Base-by-base conservation (phyloP, 345 rosid species). In the Bruguiera parviflora region DNA sequence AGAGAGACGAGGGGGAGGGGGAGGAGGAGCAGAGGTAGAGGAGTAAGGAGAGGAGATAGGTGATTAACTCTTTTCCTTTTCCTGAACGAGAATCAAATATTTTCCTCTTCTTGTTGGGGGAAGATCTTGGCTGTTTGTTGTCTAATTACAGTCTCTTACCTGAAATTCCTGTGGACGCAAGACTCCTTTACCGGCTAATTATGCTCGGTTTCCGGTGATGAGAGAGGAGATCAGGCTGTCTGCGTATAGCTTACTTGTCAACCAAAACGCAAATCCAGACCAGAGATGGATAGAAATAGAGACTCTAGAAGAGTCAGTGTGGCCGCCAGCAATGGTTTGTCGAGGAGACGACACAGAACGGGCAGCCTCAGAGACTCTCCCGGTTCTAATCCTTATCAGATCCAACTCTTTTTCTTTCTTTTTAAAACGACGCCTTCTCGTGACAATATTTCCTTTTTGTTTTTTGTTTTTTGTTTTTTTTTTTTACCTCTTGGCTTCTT, bases 281-380 rank as follows among this genome's bases (percentile, higher is more conserved):
- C 28, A 27, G 68, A 22, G 16, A 95, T 96, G 99, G 99, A 96
- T 79, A 87, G 98, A 77, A 87, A 78, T 80, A 84, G 99, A 81
- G 99, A 96, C 73, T 88, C 86, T 65, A 87, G 97, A 73, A 81
- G 99, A 83, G 77, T 83, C 27, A 81, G 81, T 58, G 79, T 85
- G 85, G 79, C 80, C n/a, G 68, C 91, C 39, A 81, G 88, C 13
- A 89, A 86, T 81, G 96, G 95, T 58, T 76, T 85, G 68, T 61
- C 96, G 8, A 78, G 98, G 61, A 84, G 99, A 63, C 67, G 99
- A 55, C 97, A 96, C 68, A 80, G 99, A 63, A 84, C 86, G 69
- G 80, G 78, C 60, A 82, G 87, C 73, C 84, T 88, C 62, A 87
- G 98, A 77, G 99, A 92, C 71, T 96, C 99, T 16, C 94, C 97